A percentile compares a stretch with the other conserved stretches of the same genome.
Conservation (phyloP, 345 rosid genomes). For the Salix koriyanagi region DNA sequence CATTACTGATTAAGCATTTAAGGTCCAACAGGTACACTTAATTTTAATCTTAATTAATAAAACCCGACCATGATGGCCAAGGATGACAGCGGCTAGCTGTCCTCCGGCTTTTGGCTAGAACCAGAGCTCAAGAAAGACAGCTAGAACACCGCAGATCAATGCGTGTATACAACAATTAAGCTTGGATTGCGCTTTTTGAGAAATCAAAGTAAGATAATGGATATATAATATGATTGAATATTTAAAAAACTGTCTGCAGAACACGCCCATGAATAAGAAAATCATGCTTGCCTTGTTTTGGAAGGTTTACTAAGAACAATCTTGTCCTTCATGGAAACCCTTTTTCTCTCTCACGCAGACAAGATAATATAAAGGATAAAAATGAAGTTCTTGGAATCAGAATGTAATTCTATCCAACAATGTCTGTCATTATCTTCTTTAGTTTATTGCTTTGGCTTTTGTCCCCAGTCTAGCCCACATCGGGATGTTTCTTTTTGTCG, state of each 20-base stretch:
- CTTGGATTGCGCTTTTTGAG: neutral
- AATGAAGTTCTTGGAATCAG: neutral
- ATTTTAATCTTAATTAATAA: no score
- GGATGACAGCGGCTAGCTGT: neutral
- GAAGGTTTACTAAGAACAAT: neutral
- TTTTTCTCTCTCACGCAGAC: neutral
- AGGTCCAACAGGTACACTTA: no score
- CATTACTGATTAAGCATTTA: no score
- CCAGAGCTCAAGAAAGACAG: neutral
- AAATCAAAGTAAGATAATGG: neutral
- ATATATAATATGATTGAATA: neutral
- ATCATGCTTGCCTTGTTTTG: conserved; percentile 2
- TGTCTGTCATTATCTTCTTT: neutral
- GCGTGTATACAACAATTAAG: neutral
- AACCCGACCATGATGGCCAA: neutral
- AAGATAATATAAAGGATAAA: neutral
- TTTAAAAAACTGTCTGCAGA: neutral
- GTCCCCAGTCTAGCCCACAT: neutral
- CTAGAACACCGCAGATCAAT: neutral
- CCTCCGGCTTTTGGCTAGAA: neutral
- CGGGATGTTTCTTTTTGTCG: neutral
- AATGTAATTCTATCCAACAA: neutral
- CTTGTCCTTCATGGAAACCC: neutral
- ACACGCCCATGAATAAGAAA: neutral
- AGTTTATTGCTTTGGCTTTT: neutral